A percentile compares a stretch with the other conserved stretches of the same genome.
Evolutionary conservation across 805 yeast genomes (phyloP).

Genomic region (Yarrowia porcina): DNA sequence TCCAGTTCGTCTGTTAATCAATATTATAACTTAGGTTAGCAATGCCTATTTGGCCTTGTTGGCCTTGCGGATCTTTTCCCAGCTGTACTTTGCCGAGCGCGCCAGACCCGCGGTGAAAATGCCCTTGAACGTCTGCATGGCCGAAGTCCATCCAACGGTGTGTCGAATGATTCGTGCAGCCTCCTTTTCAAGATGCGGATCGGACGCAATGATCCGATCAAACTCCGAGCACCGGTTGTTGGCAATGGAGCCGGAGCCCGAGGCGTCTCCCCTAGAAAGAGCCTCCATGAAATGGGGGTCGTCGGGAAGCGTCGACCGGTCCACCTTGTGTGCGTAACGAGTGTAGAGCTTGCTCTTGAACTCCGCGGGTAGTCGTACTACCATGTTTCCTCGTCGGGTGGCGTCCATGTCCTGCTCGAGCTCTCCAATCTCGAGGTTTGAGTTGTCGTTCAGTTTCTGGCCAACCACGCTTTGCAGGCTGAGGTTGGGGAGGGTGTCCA

Average conservation of each 20-base stretch:
- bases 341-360: slow-evolving; percentile 46
- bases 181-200: slow-evolving; percentile 40
- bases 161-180: slow-evolving; percentile 45
- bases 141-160: slow-evolving; percentile 67
- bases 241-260: slow-evolving; percentile 21
- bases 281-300: slow-evolving; percentile 26
- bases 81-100: slow-evolving; percentile 69
- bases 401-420: slow-evolving; percentile 40
- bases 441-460: slow-evolving; percentile 31
- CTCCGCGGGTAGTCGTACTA: slow-evolving; percentile 47
- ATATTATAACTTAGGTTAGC: slow-evolving; percentile 11
- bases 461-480: slow-evolving; percentile 26
- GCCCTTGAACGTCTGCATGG: slow-evolving; percentile 78
- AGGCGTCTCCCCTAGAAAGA: slow-evolving; percentile 6
- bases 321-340: slow-evolving; percentile 29
- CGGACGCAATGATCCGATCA: slow-evolving; percentile 45
- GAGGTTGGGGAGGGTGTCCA: slow-evolving; percentile 44
- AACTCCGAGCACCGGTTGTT: slow-evolving; percentile 38
- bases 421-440: slow-evolving; percentile 37
- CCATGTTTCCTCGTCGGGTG: slow-evolving; percentile 44
- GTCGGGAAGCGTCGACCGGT: not conserved
- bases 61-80: slow-evolving; percentile 56
- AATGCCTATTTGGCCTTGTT: slow-evolving; percentile 19
- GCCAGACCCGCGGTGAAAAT: slow-evolving; percentile 78
- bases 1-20: too few relatives aligned